A percentile compares a stretch with the other conserved stretches of the same genome.
phyloP scores from a whole-genome alignment of 1,284 basidiomycete species.

The Hypsizygus ulmarius region DNA sequence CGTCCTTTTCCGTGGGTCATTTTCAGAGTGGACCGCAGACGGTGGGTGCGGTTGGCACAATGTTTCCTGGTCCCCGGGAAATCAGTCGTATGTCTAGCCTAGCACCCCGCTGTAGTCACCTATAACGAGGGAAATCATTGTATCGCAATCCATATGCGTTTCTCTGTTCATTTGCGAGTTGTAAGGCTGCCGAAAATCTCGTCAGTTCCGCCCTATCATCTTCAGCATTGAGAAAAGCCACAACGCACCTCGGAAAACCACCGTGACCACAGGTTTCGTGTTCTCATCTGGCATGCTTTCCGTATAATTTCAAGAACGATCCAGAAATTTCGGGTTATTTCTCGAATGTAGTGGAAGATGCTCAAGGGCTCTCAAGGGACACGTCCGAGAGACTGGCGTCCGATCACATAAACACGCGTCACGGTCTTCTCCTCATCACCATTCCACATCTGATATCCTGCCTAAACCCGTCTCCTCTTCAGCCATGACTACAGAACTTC shows the following conservation, averaged over 20 bases:
- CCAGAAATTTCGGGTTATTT: conserved; percentile 19
- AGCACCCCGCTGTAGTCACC: conserved; percentile 39
- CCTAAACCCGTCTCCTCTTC: background rate
- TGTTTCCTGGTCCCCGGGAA: conserved; percentile 61
- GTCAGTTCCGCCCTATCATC: background rate
- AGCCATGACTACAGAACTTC: conserved; percentile 50
- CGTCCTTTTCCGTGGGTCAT: conserved; percentile 88
- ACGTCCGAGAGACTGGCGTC: conserved; percentile 2
- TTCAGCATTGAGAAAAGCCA: background rate
- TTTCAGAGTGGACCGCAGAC: conserved; percentile 79
- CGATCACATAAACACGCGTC: background rate
- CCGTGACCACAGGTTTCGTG: conserved; percentile 19
- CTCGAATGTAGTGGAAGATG: conserved; percentile 17
- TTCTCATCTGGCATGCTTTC: conserved; percentile 29
- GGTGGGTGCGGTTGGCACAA: conserved; percentile 87
- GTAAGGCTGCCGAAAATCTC: conserved; percentile 53
- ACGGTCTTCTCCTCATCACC: background rate
- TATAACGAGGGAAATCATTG: conserved; percentile 83
- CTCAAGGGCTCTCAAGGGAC: conserved; percentile 7
- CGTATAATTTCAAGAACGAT: conserved; percentile 1
- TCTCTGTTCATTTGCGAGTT: conserved; percentile 85
- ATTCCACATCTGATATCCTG: background rate
- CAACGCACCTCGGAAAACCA: conserved; percentile 35
- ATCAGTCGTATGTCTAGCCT: background rate
- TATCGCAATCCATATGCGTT: conserved; percentile 89